phyloP scores from a whole-genome alignment of 83 land plant genomes.

The Diphasiastrum complanatum region DNA sequence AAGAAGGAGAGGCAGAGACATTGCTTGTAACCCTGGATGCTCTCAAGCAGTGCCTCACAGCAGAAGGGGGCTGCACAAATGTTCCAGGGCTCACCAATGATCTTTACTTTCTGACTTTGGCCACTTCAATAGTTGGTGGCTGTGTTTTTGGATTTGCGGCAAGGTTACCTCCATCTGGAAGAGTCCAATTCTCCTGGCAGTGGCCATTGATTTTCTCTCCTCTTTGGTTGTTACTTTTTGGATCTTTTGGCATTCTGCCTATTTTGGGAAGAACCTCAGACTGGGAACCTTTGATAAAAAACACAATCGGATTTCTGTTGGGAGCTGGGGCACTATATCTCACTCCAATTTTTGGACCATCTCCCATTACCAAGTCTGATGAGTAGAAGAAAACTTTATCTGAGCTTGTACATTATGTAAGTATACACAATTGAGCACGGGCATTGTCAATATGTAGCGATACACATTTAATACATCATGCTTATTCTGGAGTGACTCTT shows the following conservation, averaged over 20 bases:
- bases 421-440: too few relatives aligned
- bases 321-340: slow-evolving; percentile 29
- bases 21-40: slow-evolving; percentile 15
- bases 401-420: too few relatives aligned
- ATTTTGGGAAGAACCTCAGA: slow-evolving; percentile 25
- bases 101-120: slow-evolving; percentile 25
- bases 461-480: too few relatives aligned
- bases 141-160: slow-evolving; percentile 34
- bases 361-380: slow-evolving; percentile 18
- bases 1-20: slow-evolving; percentile 25
- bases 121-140: slow-evolving; percentile 28
- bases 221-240: slow-evolving; percentile 30
- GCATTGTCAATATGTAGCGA: too few relatives aligned
- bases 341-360: slow-evolving; percentile 29
- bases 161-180: slow-evolving; percentile 20
- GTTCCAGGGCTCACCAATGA: slow-evolving; percentile 30
- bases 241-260: slow-evolving; percentile 25
- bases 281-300: slow-evolving; percentile 22
- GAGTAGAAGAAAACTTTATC: too few relatives aligned
- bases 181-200: slow-evolving; percentile 26
- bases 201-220: slow-evolving; percentile 26
- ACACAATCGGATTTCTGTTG: slow-evolving; percentile 18
- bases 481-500: too few relatives aligned
- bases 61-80: slow-evolving; percentile 18
- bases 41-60: slow-evolving; percentile 18